Evolutionary conservation across 1,139 yeast species (phyloP).

Genomic region (Taphrina deformans): DNA sequence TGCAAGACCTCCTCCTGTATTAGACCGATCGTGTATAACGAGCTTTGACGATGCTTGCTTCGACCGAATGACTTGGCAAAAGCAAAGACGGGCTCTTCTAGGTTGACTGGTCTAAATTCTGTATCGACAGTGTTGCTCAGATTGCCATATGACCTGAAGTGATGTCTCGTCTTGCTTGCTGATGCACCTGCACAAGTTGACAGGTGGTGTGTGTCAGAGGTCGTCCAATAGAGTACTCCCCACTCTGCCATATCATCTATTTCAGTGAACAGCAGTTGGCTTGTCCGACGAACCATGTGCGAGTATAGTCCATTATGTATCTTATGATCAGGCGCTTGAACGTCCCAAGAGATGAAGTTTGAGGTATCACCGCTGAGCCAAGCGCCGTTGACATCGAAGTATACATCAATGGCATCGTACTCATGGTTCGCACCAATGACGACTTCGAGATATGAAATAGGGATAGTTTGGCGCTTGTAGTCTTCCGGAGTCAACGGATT

Average conservation of each 20-base stretch:
- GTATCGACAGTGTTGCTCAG: neutral
- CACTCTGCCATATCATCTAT: constrained; percentile 24
- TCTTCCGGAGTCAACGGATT: constrained; percentile 12
- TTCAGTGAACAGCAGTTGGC: constrained; percentile 4
- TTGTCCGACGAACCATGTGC: constrained; percentile 4
- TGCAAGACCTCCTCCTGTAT: constrained; percentile 15
- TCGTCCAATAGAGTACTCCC: constrained; percentile 17
- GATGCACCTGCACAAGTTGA: constrained; percentile 6
- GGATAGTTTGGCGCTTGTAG: constrained; percentile 12
- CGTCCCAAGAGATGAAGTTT: constrained; percentile 2
- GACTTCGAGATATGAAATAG: constrained; percentile 9
- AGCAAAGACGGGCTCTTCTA: constrained; percentile 14
- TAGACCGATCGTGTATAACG: constrained; percentile 11
- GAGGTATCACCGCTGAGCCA: constrained; percentile 17
- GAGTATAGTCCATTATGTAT: neutral
- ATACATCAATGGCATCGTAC: neutral
- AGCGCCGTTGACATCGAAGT: constrained; percentile 17
- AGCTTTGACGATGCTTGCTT: neutral
- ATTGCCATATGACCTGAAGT: neutral
- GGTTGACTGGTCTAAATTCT: constrained; percentile 11
- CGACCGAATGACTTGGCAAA: neutral
- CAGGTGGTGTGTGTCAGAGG: neutral
- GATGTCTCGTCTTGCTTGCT: neutral
- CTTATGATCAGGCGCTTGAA: neutral
- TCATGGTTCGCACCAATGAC: neutral